Conservation (phyloP, 306 rosid species). For the Fagus crenata region DNA sequence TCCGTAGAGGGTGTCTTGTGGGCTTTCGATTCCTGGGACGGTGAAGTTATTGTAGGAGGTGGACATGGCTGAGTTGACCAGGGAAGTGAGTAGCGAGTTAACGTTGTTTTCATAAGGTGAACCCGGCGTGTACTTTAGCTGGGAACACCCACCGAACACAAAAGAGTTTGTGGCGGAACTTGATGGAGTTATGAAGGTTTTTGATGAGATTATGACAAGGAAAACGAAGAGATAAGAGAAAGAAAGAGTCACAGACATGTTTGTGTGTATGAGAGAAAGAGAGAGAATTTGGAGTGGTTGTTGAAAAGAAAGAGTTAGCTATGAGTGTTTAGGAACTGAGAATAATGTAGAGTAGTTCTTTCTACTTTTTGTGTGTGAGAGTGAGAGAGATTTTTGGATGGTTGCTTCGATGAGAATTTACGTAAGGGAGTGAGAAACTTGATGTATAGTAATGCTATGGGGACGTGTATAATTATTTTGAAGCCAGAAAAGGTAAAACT, state of each 20-base stretch:
- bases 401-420: slow-evolving; percentile 55
- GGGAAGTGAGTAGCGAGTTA: slow-evolving; percentile 70
- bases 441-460: neutral
- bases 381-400: slow-evolving; percentile 21
- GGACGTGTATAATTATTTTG: slow-evolving; percentile 24
- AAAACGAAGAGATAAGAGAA: slow-evolving; percentile 14
- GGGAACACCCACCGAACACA: slow-evolving; percentile 82
- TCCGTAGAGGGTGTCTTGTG: slow-evolving; percentile 54
- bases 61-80: slow-evolving; percentile 64
- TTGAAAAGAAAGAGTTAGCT: neutral
- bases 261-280: slow-evolving; percentile 7
- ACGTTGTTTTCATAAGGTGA: slow-evolving; percentile 54
- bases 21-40: slow-evolving; percentile 16
- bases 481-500: neutral
- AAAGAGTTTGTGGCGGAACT: slow-evolving; percentile 42
- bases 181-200: slow-evolving; percentile 36
- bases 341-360: no score
- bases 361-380: neutral
- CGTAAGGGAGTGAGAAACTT: slow-evolving; percentile 44
- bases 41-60: slow-evolving; percentile 73
- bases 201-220: slow-evolving; percentile 23
- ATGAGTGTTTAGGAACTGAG: no score
- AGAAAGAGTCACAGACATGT: slow-evolving; percentile 35
- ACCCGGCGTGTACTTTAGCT: slow-evolving; percentile 52
- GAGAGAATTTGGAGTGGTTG: neutral